A percentile compares a stretch with the other conserved stretches of the same genome.
Conservation (phyloP, 352 stramenopile species). For the Heterotrichella gracilis region DNA sequence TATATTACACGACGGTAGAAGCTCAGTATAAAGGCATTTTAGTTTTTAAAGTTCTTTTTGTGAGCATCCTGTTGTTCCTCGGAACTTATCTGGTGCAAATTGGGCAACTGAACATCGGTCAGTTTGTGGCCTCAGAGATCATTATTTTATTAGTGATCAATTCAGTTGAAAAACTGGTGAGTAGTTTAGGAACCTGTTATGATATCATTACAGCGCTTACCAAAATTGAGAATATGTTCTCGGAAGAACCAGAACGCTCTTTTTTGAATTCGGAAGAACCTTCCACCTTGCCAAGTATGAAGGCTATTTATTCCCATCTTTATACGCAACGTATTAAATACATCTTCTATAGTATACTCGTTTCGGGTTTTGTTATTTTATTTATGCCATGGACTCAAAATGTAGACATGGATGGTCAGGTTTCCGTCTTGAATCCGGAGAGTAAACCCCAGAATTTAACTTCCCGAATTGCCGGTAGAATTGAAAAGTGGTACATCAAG, state of each 20-base stretch:
- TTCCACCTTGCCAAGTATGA: not conserved
- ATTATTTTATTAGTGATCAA: conserved; percentile 7
- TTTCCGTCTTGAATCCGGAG: not conserved
- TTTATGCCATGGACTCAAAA: not conserved
- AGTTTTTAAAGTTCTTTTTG: not conserved
- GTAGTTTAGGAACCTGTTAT: not conserved
- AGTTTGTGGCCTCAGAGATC: not conserved
- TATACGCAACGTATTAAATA: not conserved
- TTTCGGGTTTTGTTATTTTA: not conserved
- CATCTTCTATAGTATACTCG: not conserved
- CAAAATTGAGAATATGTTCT: not conserved
- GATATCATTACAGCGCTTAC: not conserved
- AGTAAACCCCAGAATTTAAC: not conserved
- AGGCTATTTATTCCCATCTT: not conserved
- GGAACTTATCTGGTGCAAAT: not conserved
- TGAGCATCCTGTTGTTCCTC: not conserved
- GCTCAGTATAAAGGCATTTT: not conserved
- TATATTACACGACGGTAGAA: not conserved
- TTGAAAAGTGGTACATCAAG: not conserved
- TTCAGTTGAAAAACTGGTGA: not conserved
- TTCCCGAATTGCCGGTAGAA: not conserved
- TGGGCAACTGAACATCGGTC: not conserved
- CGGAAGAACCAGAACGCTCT: not conserved
- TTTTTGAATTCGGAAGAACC: not conserved
- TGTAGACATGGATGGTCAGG: not conserved